These are phyloP conservation scores for Saksenaea oblongispora DNA, from an alignment of 371 early-diverging fungal genomes.

Conservation along the genomic window DNA sequence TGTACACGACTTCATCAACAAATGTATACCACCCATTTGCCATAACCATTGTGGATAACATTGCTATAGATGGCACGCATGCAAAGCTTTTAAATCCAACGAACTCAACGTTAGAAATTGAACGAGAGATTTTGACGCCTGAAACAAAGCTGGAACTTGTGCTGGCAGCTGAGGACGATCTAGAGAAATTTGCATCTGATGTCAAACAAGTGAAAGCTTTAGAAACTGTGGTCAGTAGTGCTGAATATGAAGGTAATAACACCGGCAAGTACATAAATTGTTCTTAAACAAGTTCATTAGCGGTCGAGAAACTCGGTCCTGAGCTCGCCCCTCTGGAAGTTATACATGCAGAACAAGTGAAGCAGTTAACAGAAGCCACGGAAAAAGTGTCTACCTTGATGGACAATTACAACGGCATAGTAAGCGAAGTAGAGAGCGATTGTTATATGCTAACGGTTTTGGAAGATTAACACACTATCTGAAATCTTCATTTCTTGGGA, in stretches of 20 bases:
- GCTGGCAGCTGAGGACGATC: slow-evolving; percentile 55
- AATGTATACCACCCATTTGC: slow-evolving; percentile 39
- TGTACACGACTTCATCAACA: slow-evolving; percentile 55
- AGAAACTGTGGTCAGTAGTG: slow-evolving; percentile 52
- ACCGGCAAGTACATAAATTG: neutral
- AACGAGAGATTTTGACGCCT: slow-evolving; percentile 53
- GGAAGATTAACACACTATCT: slow-evolving; percentile 60
- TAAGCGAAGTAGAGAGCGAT: slow-evolving; percentile 15
- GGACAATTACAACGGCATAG: slow-evolving; percentile 56
- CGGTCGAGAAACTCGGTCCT: slow-evolving; percentile 48
- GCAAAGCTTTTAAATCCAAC: slow-evolving; percentile 47
- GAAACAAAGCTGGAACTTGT: slow-evolving; percentile 59
- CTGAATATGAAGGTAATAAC: slow-evolving; percentile 44
- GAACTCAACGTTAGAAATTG: slow-evolving; percentile 46
- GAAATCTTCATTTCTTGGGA: slow-evolving; percentile 69
- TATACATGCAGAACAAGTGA: slow-evolving; percentile 49
- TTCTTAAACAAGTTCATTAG: slow-evolving; percentile 17
- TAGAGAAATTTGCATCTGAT: slow-evolving; percentile 52
- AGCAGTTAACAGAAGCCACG: slow-evolving; percentile 43
- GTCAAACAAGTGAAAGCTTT: slow-evolving; percentile 59
- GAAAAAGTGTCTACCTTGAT: slow-evolving; percentile 44
- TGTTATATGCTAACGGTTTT: neutral
- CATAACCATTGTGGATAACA: neutral
- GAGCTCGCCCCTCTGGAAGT: slow-evolving; percentile 50
- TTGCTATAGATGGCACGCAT: slow-evolving; percentile 37